Evolutionary conservation across 129 eudicot genomes (phyloP), one percentile per base, ranked within the genome.

Genomic region (Ambrosia trifida): DNA sequence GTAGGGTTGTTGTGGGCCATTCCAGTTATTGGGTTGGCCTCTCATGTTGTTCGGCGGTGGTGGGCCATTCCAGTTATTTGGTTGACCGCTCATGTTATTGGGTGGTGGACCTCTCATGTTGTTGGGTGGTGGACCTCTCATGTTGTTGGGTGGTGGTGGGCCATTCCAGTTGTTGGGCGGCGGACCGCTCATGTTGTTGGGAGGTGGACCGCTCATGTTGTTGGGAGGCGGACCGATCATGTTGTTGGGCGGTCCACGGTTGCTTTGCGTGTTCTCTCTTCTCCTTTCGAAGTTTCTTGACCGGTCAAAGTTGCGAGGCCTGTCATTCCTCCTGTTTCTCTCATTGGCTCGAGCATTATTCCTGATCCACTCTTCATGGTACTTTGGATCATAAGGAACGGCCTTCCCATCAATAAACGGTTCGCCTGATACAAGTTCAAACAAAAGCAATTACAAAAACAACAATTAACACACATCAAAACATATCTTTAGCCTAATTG

Each of bases 341-440:
- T 93, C 95, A 67, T 87, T 85, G 36, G 96, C 95, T 11, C 91
- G 80, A 20, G 91, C 85, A 73, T 90, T 90, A 81, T 90, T 90
- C 67, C 95, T 85, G 60, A 87, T 86, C 98, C 98, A 94, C 66
- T 89, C 97, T 75, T 89, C 98, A 19, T 94, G 98, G 69, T 94
- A 94, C 79, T 89, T 94, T 7, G 97, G 93, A 77, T 94, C 97
- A 75, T 94, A 94, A 1, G 98, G 98, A 4, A 94, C 98, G n/a
- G 98, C 93, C 56, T 72, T 65, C 2, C 98, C 98, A 60, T 94
- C 77, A 17, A 94, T 94, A 69, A 94, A 87, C 5, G 98, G 97
- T 75, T 94, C 98, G 51, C 98, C 98, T 94, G 64, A 45, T 4
- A 10, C 38, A 66, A 64, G 63, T 69, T 2, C 49, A 65, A 13